A percentile compares a stretch with the other conserved stretches of the same genome.
Evolutionary conservation across 495 filamentous ascomycete genomes (phyloP).

Genomic region (Amniculicola lignicola): DNA sequence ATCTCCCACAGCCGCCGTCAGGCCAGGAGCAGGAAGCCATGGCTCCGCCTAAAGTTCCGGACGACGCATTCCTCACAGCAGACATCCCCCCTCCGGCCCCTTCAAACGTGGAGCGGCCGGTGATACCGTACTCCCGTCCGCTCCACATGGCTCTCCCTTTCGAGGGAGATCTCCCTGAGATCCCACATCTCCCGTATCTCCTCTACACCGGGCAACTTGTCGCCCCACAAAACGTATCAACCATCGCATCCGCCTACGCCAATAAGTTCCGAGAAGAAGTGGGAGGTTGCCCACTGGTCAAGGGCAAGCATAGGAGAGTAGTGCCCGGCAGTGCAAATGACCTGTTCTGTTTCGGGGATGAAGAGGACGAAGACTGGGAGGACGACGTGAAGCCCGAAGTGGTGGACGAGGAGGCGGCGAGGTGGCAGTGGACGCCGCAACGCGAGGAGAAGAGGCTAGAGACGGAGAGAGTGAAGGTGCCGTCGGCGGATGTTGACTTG

Average conservation of each 20-base stretch:
- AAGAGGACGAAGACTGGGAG: conserved; percentile 31
- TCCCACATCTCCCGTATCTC: conserved; percentile 37
- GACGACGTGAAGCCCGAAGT: conserved; percentile 10
- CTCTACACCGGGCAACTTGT: conserved; percentile 31
- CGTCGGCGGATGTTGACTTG: not conserved
- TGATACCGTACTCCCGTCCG: conserved; percentile 19
- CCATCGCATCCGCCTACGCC: conserved; percentile 15
- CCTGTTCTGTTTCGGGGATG: conserved; percentile 41
- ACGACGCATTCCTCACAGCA: conserved; percentile 35
- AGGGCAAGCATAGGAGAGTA: conserved; percentile 26
- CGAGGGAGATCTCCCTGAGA: conserved; percentile 40
- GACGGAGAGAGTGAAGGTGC: too few relatives aligned
- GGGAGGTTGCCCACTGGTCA: conserved; percentile 36
- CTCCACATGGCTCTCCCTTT: conserved; percentile 41
- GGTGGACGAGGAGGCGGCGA: not conserved
- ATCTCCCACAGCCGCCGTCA: conserved; percentile 9
- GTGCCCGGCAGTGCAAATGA: conserved; percentile 32
- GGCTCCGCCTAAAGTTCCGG: conserved; percentile 3
- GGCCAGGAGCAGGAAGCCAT: not conserved
- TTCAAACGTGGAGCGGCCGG: conserved; percentile 23
- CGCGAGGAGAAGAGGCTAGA: too few relatives aligned
- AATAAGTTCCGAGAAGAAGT: conserved; percentile 33
- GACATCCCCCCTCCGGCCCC: conserved; percentile 21
- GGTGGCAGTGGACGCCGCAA: not conserved
- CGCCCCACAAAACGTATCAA: not conserved